Evolutionary conservation across 441 rosid species (phyloP).

Genomic region (Hura crepitans): DNA sequence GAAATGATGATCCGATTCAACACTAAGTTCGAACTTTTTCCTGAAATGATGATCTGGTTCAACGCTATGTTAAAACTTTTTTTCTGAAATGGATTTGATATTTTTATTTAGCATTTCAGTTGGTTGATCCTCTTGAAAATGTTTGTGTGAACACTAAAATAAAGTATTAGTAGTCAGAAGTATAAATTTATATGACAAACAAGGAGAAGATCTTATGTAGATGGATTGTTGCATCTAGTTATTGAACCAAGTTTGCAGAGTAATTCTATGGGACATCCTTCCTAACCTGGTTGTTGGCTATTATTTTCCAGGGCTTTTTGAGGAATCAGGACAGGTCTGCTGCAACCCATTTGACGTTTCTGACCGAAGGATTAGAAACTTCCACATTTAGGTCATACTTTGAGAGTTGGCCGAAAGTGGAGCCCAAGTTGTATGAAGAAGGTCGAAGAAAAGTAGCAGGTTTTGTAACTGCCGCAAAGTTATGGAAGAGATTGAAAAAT

Average conservation of each 20-base stretch:
- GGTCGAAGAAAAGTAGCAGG: conserved; percentile 98
- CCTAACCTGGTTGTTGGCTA: conserved; percentile 20
- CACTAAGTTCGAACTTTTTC: background rate
- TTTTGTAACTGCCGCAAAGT: conserved; percentile 23
- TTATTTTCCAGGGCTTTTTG: conserved; percentile 41
- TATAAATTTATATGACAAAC: background rate
- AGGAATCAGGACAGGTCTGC: conserved; percentile 46
- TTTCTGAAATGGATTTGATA: background rate
- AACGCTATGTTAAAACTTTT: background rate
- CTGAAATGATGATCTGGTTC: background rate
- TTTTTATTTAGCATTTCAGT: background rate
- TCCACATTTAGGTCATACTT: conserved; percentile 65
- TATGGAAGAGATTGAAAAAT: conserved; percentile 16
- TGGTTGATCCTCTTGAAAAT: background rate
- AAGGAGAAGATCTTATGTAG: background rate
- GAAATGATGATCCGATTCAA: background rate
- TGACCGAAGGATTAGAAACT: conserved; percentile 82
- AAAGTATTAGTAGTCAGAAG: background rate
- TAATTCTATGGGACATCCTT: conserved; percentile 12
- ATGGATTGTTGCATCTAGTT: conserved; percentile 10
- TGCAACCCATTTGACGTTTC: conserved; percentile 43
- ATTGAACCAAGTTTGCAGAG: background rate
- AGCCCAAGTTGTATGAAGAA: conserved; percentile 67
- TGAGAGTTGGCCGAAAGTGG: conserved; percentile 64
- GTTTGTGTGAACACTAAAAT: background rate